Percentiles rank a stretch among this genome's conserved stretches.
Evolutionary conservation across 768 basidiomycete species (phyloP).

Genomic region (Pleurotus ostreatus): DNA sequence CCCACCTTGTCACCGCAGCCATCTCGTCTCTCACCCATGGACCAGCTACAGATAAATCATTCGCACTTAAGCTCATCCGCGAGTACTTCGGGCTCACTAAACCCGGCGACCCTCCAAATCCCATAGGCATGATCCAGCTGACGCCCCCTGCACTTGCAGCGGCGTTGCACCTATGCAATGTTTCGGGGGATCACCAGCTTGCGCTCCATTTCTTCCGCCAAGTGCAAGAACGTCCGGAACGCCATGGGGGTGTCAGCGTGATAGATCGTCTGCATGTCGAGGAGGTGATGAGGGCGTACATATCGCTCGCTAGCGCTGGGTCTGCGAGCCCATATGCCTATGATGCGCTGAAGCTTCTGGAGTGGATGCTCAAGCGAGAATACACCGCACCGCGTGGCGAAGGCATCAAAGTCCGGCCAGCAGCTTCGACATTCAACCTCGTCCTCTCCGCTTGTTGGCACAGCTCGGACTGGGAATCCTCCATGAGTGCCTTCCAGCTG

Average conservation of each 20-base stretch:
- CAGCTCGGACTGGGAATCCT: slow-evolving; percentile 56
- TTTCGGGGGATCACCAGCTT: slow-evolving; percentile 39
- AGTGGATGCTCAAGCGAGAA: slow-evolving; percentile 67
- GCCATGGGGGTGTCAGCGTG: slow-evolving; percentile 31
- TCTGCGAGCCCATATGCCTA: slow-evolving; percentile 25
- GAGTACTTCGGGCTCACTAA: slow-evolving; percentile 60
- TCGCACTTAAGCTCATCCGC: slow-evolving; percentile 60
- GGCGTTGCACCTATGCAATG: slow-evolving; percentile 53
- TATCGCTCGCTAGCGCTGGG: slow-evolving; percentile 33
- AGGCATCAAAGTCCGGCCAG: slow-evolving; percentile 44
- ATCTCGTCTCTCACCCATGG: slow-evolving; percentile 57
- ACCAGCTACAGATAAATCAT: slow-evolving; percentile 51
- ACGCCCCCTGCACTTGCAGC: slow-evolving; percentile 45
- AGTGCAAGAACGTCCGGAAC: slow-evolving; percentile 44
- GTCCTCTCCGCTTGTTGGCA: slow-evolving; percentile 65
- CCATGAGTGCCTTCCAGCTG: slow-evolving; percentile 56
- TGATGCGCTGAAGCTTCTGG: slow-evolving; percentile 52
- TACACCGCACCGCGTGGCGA: slow-evolving; percentile 25
- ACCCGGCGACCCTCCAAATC: slow-evolving; percentile 35
- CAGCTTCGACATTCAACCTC: slow-evolving; percentile 52
- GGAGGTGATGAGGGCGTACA: slow-evolving; percentile 54
- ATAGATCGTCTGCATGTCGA: slow-evolving; percentile 57
- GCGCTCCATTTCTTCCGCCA: slow-evolving; percentile 57
- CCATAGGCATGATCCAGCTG: slow-evolving; percentile 37
- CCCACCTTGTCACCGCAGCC: slow-evolving; percentile 45